These are phyloP conservation scores for Colletotrichum magnum DNA, from an alignment of 2,329 filamentous ascomycete species.

Conservation along the genomic window DNA sequence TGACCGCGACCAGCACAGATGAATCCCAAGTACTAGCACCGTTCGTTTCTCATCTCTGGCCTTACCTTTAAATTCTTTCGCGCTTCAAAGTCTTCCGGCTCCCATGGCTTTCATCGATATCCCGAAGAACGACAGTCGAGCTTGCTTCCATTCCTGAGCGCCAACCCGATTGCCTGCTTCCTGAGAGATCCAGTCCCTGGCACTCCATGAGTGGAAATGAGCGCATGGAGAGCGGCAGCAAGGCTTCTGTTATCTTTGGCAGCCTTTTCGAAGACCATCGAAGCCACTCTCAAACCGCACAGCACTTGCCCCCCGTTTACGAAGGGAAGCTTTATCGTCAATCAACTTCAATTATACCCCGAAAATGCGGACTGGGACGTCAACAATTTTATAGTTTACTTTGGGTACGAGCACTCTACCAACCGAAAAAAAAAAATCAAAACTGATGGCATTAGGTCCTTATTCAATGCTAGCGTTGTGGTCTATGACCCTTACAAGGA, in stretches of 20 bases:
- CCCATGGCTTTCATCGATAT: too few species aligned
- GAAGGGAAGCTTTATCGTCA: slow-evolving; percentile 44
- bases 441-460: slow-evolving; percentile 21
- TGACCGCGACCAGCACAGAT: too few species aligned
- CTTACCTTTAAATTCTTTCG: too few species aligned
- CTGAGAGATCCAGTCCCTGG: too few species aligned
- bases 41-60: too few species aligned
- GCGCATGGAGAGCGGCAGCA: too few species aligned
- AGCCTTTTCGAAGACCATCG: not conserved
- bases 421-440: too few species aligned
- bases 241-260: not conserved
- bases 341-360: slow-evolving; percentile 52
- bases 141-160: too few species aligned
- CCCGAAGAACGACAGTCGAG: too few species aligned
- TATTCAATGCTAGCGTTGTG: slow-evolving; percentile 43
- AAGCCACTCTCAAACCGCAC: not conserved
- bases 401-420: slow-evolving; percentile 44
- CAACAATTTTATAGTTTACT: slow-evolving; percentile 49
- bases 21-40: too few species aligned
- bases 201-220: not conserved
- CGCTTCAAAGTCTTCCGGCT: too few species aligned
- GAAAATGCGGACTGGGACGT: slow-evolving; percentile 54
- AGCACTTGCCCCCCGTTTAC: slow-evolving; percentile 41
- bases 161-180: too few species aligned
- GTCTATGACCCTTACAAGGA: slow-evolving; percentile 43